Percentiles rank a stretch among this genome's conserved stretches.
Conservation (phyloP, 164 flowering plant genomes). For the Sedum album region DNA sequence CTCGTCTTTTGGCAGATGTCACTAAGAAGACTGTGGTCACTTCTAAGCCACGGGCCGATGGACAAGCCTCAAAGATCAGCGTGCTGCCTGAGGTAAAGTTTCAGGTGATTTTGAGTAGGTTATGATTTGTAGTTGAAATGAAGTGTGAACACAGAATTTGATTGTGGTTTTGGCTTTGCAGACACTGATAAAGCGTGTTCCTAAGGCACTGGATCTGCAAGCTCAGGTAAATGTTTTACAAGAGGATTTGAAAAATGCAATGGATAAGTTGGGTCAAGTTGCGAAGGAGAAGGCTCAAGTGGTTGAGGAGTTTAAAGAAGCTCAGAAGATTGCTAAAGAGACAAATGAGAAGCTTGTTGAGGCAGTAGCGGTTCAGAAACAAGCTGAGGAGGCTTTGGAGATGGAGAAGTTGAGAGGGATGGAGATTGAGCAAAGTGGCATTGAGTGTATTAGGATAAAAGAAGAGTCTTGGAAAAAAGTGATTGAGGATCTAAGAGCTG, state of each 20-base stretch:
- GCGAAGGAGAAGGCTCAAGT: constrained; percentile 68
- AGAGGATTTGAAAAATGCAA: constrained; percentile 78
- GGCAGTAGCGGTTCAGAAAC: constrained; percentile 73
- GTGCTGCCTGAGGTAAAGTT: constrained; percentile 55
- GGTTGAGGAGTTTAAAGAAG: constrained; percentile 63
- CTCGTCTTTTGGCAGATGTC: constrained; percentile 47
- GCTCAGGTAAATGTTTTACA: constrained; percentile 44
- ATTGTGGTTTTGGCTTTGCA: not conserved
- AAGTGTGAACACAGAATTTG: no score
- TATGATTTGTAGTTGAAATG: not conserved
- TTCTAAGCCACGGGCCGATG: constrained; percentile 33
- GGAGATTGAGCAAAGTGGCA: constrained; percentile 75
- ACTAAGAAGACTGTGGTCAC: constrained; percentile 37
- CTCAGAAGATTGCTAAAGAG: constrained; percentile 56
- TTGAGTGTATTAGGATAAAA: constrained; percentile 66
- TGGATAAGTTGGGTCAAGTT: constrained; percentile 41
- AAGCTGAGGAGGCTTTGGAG: constrained; percentile 77
- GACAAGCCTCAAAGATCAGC: constrained; percentile 44
- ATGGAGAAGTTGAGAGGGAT: constrained; percentile 83
- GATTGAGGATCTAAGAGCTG: constrained; percentile 55
- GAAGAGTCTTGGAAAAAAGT: constrained; percentile 74
- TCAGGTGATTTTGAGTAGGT: not conserved
- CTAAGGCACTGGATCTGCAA: constrained; percentile 68
- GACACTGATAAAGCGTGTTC: constrained; percentile 25
- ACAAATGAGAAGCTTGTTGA: constrained; percentile 73